Evolutionary conservation across 2,329 filamentous ascomycete species (phyloP).

Genomic region (Lachnellula occidentalis): DNA sequence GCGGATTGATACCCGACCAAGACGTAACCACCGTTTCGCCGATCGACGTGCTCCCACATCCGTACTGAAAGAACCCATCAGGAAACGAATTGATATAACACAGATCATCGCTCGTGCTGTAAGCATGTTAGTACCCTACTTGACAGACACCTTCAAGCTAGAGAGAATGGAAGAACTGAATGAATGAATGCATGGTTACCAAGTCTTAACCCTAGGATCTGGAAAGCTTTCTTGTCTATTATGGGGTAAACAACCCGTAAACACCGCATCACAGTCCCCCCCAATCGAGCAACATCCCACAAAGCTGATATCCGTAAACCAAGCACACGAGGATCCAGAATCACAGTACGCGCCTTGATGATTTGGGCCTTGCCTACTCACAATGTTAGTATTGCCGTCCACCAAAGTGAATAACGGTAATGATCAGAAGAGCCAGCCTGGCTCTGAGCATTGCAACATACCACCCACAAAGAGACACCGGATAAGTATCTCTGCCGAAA

Average conservation of each 20-base stretch:
- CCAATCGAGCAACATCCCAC: conserved; percentile 10
- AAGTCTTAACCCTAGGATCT: conserved; percentile 5
- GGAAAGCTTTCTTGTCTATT: conserved; percentile 1
- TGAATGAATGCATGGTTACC: neutral
- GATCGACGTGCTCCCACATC: conserved; percentile 5
- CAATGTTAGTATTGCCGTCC: too few relatives aligned
- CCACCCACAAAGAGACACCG: conserved; percentile 9
- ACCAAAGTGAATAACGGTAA: neutral
- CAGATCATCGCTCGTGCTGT: neutral
- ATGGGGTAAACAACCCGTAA: conserved; percentile 7
- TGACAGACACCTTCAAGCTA: neutral
- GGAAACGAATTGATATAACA: conserved; percentile 10
- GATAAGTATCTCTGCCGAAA: conserved; percentile 3
- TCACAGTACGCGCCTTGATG: conserved; percentile 2
- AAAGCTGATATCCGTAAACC: conserved; percentile 10
- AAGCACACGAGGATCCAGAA: conserved; percentile 7
- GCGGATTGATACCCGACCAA: conserved; percentile 1
- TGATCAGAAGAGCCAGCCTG: neutral
- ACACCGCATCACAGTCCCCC: conserved; percentile 11
- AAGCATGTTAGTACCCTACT: neutral
- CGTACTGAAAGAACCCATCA: conserved; percentile 4
- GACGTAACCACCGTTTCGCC: conserved; percentile 6
- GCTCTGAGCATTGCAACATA: neutral
- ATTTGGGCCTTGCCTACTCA: conserved; percentile 7
- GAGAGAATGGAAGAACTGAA: too few relatives aligned